Base-by-base conservation (phyloP, 2,329 filamentous ascomycete genomes). In the Sordariomycetes sp. region DNA sequence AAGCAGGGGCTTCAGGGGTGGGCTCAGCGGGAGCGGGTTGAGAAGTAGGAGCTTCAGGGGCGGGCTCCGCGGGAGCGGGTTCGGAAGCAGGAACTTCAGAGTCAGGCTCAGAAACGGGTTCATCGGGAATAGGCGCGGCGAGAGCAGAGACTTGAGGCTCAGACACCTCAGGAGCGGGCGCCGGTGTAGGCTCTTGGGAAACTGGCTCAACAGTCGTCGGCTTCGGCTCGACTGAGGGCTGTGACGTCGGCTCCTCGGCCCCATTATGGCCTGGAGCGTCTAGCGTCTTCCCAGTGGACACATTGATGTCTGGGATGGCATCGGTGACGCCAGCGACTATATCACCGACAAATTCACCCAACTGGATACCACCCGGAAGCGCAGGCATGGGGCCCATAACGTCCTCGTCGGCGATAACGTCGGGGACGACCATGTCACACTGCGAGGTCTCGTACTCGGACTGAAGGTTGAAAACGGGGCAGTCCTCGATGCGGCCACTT, bases 381-480 rank as follows among this genome's bases (percentile, higher is more conserved):
- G 76, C 73, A 13, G 74, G 67, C 57, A 81, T 69, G 7, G 79
- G 74, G 10, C 81, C 79, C 2, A 68, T 63, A 55, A 81, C 78
- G 64, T 90, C 71, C 60, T 95, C 89, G 10, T 73, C 61, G 1
- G 68, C 65, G 22, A 94, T 68, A 0, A 65, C 62, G 0, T 69
- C 60, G 2, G 87, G 86, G 1, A 84, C 60, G 1, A 78, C 63
- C 65, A 92, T 78, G 55, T 76, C 74, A 74, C 90, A 95, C 59
- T 79, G 63, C 1, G 77, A 74, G 0, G 70, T 68, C 28, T 82
- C 76, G 52, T 65, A 68, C 69, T 92, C 76, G 56, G 70, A 70
- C 67, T 91, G 83, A 57, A 95, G 74, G 56, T 77, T 73, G 71
- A 96, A 96, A 34, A 94, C 63, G 0, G 80, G 72, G 72, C 91